phyloP scores from a whole-genome alignment of 2,329 filamentous ascomycete species.

The Ustulina deusta region DNA sequence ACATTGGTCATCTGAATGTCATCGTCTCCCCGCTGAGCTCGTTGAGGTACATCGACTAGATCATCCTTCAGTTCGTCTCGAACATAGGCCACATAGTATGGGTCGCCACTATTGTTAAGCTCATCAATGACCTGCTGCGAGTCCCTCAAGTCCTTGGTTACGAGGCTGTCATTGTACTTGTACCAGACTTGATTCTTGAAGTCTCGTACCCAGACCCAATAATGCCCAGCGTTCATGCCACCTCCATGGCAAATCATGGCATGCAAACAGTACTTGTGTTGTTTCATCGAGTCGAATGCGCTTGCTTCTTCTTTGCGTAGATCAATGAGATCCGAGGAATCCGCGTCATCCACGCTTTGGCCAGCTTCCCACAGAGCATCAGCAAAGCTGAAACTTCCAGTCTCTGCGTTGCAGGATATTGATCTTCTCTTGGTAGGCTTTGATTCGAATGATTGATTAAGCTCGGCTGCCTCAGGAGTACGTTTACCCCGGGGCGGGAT shows the following conservation, averaged over 20 bases:
- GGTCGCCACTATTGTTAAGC: slow-evolving; percentile 77
- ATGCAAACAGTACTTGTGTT: slow-evolving; percentile 83
- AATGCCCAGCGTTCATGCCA: slow-evolving; percentile 81
- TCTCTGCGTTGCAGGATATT: background rate
- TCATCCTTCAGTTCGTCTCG: slow-evolving; percentile 72
- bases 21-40: slow-evolving; percentile 39
- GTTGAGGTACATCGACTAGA: slow-evolving; percentile 61
- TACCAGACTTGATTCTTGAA: slow-evolving; percentile 86
- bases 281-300: slow-evolving; percentile 72
- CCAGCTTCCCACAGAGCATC: slow-evolving; percentile 41
- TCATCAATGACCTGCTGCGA: slow-evolving; percentile 75
- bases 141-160: slow-evolving; percentile 74
- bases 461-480: slow-evolving; percentile 12
- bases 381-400: slow-evolving; percentile 31
- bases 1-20: slow-evolving; percentile 8
- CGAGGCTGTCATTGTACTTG: slow-evolving; percentile 90
- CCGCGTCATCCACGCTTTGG: slow-evolving; percentile 54
- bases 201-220: slow-evolving; percentile 97
- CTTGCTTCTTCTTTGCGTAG: slow-evolving; percentile 54
- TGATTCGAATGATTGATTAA: slow-evolving; percentile 22
- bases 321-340: slow-evolving; percentile 59
- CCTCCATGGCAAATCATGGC: slow-evolving; percentile 94
- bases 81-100: slow-evolving; percentile 88
- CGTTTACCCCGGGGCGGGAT: slow-evolving; percentile 36
- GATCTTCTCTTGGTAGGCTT: slow-evolving; percentile 36